Conservation (phyloP, 1,284 basidiomycete genomes). For the Moesziomyces globuligerus region DNA sequence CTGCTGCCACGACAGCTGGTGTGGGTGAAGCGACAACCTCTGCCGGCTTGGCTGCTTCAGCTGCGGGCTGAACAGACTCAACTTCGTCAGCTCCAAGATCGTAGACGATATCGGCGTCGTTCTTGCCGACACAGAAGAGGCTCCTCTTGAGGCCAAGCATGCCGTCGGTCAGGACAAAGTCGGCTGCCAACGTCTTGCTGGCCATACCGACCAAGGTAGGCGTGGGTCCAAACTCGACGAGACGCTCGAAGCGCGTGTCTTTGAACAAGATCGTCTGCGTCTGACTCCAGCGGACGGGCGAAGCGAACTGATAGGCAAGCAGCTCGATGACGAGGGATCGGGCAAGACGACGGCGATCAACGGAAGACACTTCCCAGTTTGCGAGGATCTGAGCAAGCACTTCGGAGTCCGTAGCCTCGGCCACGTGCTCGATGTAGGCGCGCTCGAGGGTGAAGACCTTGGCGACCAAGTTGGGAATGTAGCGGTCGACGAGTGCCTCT, state of each 20-base stretch:
- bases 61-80: conserved; percentile 68
- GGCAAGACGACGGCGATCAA: conserved; percentile 88
- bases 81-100: conserved; percentile 87
- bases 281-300: conserved; percentile 91
- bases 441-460: conserved; percentile 78
- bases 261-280: conserved; percentile 94
- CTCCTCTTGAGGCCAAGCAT: conserved; percentile 80
- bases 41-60: conserved; percentile 69
- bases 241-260: conserved; percentile 86
- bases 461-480: conserved; percentile 78
- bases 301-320: conserved; percentile 89
- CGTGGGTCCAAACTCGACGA: conserved; percentile 94
- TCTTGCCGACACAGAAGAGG: conserved; percentile 93
- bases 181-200: conserved; percentile 88
- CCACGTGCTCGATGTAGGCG: background rate
- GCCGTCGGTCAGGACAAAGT: conserved; percentile 86
- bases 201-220: conserved; percentile 98
- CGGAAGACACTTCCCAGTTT: conserved; percentile 87
- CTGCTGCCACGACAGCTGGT: conserved; percentile 68
- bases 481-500: conserved; percentile 72
- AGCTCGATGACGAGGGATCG: conserved; percentile 96
- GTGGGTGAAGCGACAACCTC: conserved; percentile 63
- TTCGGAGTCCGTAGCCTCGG: conserved; percentile 79
- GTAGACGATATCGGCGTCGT: conserved; percentile 96
- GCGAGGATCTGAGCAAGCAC: conserved; percentile 87